Conservation (phyloP, 2,329 filamentous ascomycete genomes). For the Verticillium nubilum region DNA sequence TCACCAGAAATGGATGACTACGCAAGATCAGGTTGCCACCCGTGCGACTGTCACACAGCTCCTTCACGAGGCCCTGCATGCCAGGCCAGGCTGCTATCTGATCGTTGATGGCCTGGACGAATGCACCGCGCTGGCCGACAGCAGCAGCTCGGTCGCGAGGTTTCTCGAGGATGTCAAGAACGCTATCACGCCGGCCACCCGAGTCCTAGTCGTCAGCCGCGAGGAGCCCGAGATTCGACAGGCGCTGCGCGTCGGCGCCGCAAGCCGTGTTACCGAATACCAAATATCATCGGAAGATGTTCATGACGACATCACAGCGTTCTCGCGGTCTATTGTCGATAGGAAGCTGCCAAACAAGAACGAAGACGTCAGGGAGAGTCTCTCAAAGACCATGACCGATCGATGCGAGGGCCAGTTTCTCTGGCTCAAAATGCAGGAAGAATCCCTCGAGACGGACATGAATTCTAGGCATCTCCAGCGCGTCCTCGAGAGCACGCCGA, state of each 20-base stretch:
- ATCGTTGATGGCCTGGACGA: slow-evolving; percentile 30
- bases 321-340: slow-evolving; percentile 20
- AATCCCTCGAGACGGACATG: slow-evolving; percentile 13
- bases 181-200: not conserved
- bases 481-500: slow-evolving; percentile 18
- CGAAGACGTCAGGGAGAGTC: slow-evolving; percentile 2
- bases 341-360: slow-evolving; percentile 21
- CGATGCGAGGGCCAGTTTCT: slow-evolving; percentile 27
- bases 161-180: no score
- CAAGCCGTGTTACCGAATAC: slow-evolving; percentile 6
- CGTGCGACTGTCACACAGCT: slow-evolving; percentile 11
- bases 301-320: slow-evolving; percentile 14
- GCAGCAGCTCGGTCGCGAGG: not conserved
- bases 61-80: slow-evolving; percentile 9
- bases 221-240: slow-evolving; percentile 17
- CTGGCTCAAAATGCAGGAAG: slow-evolving; percentile 23
- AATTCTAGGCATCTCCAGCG: slow-evolving; percentile 21
- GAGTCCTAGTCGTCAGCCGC: slow-evolving; percentile 20
- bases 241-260: slow-evolving; percentile 1
- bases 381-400: slow-evolving; percentile 19
- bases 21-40: slow-evolving; percentile 8
- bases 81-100: slow-evolving; percentile 14
- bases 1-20: not conserved
- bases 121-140: slow-evolving; percentile 11
- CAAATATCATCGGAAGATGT: slow-evolving; percentile 16